Evolutionary conservation across 495 filamentous ascomycete species (phyloP), one percentile per base, ranked within the genome.

Genomic region (Rhypophila decipiens): DNA sequence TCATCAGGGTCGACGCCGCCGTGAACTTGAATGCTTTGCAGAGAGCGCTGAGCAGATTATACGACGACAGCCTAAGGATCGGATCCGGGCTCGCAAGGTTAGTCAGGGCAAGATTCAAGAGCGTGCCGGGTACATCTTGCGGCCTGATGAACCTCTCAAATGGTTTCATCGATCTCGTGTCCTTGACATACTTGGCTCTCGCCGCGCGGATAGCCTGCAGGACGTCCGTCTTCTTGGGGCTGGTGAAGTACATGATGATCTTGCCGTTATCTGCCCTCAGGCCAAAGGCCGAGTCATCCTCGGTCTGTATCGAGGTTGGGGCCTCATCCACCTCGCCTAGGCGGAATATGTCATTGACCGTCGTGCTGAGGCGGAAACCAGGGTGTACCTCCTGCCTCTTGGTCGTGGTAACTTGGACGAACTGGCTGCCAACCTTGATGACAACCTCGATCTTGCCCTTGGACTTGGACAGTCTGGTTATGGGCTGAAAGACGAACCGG

Each of bases 271-370:
- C 81, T 1, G 79, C 80, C 41, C 79, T 69, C 15, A 85, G 65
- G 0, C 81, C 80, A 61, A 85, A 85, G 4, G 79, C 77, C n/a
- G 78, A 78, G 57, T 84, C 79, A 29, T 83, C 79, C 41, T 83
- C 80, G 0, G 76, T 79, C 47, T 76, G 70, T 48, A 82, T 79
- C 3, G 77, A 75, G 8, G 75, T 78, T 7, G 77, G 69, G 9
- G 80, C 76, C 58, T 85, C 81, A 35, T 83, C 81, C 9, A 85
- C 68, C 37, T 84, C 81, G 10, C 74, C 67, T 9, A 85, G 68
- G 21, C 80, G 73, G 62, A 82, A 85, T 19, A 83, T 82, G 50
- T 85, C 81, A 47, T 85, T 85, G 42, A 84, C 72, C 2, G 75
- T 82, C 19, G 78, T 76, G 58, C 70, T 75, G 24, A 83, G 63